Evolutionary conservation across 768 basidiomycete genomes (phyloP).

Genomic region (Russula olivacea): DNA sequence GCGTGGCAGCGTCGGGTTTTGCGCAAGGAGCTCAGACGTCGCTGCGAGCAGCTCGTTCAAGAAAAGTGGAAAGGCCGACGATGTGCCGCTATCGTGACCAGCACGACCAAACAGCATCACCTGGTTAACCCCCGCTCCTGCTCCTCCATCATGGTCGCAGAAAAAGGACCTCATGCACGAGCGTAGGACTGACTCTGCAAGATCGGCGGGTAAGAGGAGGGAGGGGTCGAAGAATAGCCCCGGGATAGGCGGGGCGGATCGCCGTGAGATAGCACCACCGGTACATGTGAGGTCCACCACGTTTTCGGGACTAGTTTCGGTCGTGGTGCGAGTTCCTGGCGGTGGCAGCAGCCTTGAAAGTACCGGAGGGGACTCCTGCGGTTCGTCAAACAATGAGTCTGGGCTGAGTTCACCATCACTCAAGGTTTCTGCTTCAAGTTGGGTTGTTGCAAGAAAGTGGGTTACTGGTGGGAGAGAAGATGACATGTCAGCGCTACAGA

Average conservation of each 20-base stretch:
- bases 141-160: conserved; percentile 13
- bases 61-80: conserved; percentile 49
- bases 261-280: conserved; percentile 28
- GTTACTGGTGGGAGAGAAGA: background rate
- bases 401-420: conserved; percentile 25
- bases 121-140: conserved; percentile 49
- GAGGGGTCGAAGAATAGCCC: conserved; percentile 59
- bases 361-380: conserved; percentile 9
- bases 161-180: conserved; percentile 60
- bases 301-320: conserved; percentile 1
- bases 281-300: conserved; percentile 1
- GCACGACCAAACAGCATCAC: conserved; percentile 78
- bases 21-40: conserved; percentile 46
- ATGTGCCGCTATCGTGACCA: conserved; percentile 18
- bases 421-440: background rate
- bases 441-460: background rate
- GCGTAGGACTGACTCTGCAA: conserved; percentile 44
- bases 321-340: conserved; percentile 3
- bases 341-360: conserved; percentile 3
- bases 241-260: conserved; percentile 49
- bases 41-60: conserved; percentile 48
- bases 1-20: conserved; percentile 41
- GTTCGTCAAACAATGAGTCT: conserved; percentile 51
- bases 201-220: conserved; percentile 43
- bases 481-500: conserved; percentile 2